Percentiles rank a stretch among this genome's conserved stretches.
phyloP scores from a whole-genome alignment of 2,329 filamentous ascomycete genomes.

The Hypoxylon sp. region DNA sequence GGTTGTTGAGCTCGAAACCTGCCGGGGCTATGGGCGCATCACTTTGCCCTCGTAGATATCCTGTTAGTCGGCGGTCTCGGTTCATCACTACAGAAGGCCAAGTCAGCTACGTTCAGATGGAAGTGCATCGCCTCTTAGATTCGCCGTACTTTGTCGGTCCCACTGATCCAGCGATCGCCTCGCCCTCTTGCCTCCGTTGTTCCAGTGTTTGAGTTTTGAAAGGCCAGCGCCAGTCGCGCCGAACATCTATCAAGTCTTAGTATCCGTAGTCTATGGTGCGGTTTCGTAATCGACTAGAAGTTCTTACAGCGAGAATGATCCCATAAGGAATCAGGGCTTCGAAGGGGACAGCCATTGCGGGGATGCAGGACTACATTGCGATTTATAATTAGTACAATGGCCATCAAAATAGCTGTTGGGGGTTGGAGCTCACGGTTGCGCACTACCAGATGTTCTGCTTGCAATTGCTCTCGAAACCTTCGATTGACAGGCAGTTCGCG shows the following conservation, averaged over 20 bases:
- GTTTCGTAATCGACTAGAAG: conserved; percentile 22
- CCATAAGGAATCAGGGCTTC: conserved; percentile 75
- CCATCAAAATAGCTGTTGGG: not conserved
- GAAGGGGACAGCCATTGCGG: conserved; percentile 74
- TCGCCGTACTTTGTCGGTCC: conserved; percentile 71
- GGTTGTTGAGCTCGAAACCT: conserved; percentile 74
- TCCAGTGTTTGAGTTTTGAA: conserved; percentile 68
- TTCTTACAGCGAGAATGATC: conserved; percentile 73
- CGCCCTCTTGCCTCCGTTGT: conserved; percentile 73
- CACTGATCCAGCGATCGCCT: conserved; percentile 74
- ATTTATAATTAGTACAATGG: conserved; percentile 20
- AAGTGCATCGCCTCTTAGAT: conserved; percentile 60
- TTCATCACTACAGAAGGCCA: conserved; percentile 70
- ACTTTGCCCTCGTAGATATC: conserved; percentile 70
- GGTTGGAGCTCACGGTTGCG: conserved; percentile 17
- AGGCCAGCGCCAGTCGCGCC: conserved; percentile 71
- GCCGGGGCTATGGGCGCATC: conserved; percentile 68
- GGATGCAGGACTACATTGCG: conserved; percentile 27
- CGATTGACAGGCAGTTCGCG: conserved; percentile 18
- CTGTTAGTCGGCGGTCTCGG: conserved; percentile 73
- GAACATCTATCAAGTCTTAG: conserved; percentile 69
- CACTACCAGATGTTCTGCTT: conserved; percentile 10
- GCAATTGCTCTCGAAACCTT: conserved; percentile 21
- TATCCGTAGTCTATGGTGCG: conserved; percentile 18
- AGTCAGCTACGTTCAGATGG: conserved; percentile 35